phyloP scores from a whole-genome alignment of 83 land plant species.

The Larix sibirica region DNA sequence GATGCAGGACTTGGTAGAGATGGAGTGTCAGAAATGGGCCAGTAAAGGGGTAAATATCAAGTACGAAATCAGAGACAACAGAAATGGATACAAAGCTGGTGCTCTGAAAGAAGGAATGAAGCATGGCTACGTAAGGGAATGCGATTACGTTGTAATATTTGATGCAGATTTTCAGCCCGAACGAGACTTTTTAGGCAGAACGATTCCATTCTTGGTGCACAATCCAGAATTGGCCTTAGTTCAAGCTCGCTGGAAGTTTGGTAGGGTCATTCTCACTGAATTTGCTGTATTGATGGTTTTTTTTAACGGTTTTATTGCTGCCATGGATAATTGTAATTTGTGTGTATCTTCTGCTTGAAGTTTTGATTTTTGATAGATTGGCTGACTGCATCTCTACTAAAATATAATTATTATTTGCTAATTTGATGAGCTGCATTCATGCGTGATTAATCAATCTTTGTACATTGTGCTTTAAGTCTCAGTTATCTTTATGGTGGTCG shows the following conservation, averaged over 20 bases:
- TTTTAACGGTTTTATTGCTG: too few species aligned
- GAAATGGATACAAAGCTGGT: constrained; percentile 81
- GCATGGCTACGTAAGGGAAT: constrained; percentile 50
- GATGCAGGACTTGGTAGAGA: constrained; percentile 59
- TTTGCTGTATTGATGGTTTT: too few species aligned
- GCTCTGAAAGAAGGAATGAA: constrained; percentile 58
- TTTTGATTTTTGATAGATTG: too few species aligned
- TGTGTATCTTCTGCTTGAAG: too few species aligned
- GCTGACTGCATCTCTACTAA: too few species aligned
- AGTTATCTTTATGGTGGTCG: too few species aligned
- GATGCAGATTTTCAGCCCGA: constrained; percentile 84
- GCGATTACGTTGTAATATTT: constrained; percentile 72
- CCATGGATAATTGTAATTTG: too few species aligned
- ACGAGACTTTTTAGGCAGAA: constrained; percentile 54
- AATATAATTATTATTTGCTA: too few species aligned
- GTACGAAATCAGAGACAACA: constrained; percentile 60
- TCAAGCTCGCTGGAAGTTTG: constrained; percentile 81
- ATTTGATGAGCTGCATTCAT: too few species aligned
- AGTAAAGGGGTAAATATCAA: constrained; percentile 70
- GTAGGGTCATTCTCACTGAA: constrained; percentile 15
- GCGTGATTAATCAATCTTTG: too few species aligned
- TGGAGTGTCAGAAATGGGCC: constrained; percentile 65
- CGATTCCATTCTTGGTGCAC: constrained; percentile 53
- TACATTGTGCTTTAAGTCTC: too few species aligned
- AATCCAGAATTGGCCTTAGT: constrained; percentile 60